Conservation (phyloP, 2,329 filamentous ascomycete species). For the Xylariaceae sp. region DNA sequence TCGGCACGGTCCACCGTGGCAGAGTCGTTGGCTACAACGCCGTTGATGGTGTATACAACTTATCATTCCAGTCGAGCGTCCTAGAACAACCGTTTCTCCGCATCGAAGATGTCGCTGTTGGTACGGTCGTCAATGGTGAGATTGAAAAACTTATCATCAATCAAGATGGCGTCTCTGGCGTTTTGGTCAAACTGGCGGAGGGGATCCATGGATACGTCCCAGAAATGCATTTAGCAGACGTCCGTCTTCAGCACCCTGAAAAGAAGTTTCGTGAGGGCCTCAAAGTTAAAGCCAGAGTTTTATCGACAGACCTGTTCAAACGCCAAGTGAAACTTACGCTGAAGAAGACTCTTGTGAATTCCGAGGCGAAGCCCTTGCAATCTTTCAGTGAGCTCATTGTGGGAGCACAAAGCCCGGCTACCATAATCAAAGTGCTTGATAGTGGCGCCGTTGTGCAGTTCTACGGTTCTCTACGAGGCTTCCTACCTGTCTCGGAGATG, state of each 20-base stretch:
- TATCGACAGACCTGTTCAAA: conserved; percentile 71
- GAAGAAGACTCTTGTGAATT: conserved; percentile 92
- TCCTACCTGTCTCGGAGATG: conserved; percentile 93
- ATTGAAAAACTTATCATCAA: conserved; percentile 81
- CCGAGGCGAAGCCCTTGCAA: conserved; percentile 72
- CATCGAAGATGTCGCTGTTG: conserved; percentile 83
- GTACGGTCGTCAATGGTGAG: conserved; percentile 72
- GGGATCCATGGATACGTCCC: conserved; percentile 85
- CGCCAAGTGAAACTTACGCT: conserved; percentile 79
- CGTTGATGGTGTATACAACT: conserved; percentile 75
- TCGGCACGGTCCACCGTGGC: conserved; percentile 71
- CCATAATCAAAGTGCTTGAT: conserved; percentile 72
- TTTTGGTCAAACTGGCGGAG: conserved; percentile 79
- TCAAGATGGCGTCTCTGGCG: conserved; percentile 68
- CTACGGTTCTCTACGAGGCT: conserved; percentile 76
- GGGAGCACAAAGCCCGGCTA: conserved; percentile 77
- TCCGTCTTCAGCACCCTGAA: conserved; percentile 83
- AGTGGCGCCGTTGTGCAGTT: conserved; percentile 88
- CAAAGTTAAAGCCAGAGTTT: conserved; percentile 75
- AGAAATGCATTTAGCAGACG: conserved; percentile 82
- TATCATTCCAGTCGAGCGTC: conserved; percentile 77
- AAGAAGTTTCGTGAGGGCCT: conserved; percentile 90
- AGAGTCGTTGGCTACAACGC: conserved; percentile 82
- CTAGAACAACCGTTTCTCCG: conserved; percentile 84
- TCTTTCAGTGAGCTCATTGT: conserved; percentile 67